These are phyloP conservation scores for Leishmania braziliensis DNA, from an alignment of 208 protist species.

Conservation along the genomic window DNA sequence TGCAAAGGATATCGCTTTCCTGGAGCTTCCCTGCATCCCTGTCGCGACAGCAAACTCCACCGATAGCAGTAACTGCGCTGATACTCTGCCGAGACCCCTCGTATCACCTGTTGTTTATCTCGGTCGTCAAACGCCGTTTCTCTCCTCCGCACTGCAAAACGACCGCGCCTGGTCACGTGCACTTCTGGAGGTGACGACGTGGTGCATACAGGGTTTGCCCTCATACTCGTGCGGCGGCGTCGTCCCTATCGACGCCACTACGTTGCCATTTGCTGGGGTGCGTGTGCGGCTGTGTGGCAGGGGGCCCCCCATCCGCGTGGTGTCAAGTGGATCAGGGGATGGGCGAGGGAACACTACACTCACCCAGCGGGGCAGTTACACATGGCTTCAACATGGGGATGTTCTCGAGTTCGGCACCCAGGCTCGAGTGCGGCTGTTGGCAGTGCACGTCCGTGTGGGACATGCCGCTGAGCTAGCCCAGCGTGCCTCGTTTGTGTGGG, in stretches of 20 bases:
- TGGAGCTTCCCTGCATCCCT: slow-evolving; percentile 16
- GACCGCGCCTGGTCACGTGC: slow-evolving; percentile 27
- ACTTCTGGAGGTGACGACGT: slow-evolving; percentile 30
- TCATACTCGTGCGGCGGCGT: background rate
- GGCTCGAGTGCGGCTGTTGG: slow-evolving; percentile 13
- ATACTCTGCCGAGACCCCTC: slow-evolving; percentile 10
- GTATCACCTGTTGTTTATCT: slow-evolving; percentile 25
- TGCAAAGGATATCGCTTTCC: background rate
- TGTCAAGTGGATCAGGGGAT: background rate
- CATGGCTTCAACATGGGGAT: slow-evolving; percentile 36
- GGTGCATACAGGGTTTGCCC: slow-evolving; percentile 31
- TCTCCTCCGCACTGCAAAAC: slow-evolving; percentile 13
- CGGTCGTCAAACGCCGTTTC: slow-evolving; percentile 24
- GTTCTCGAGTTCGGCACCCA: slow-evolving; percentile 20
- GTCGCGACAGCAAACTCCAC: background rate
- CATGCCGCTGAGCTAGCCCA: background rate
- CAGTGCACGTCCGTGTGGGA: slow-evolving; percentile 15
- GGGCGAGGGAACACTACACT: background rate
- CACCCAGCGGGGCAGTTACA: background rate
- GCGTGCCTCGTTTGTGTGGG: slow-evolving; percentile 28
- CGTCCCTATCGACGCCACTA: slow-evolving; percentile 13
- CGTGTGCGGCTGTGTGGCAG: slow-evolving; percentile 25
- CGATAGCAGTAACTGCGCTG: background rate
- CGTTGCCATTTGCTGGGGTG: slow-evolving; percentile 23
- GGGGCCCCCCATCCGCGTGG: slow-evolving; percentile 1